phyloP scores from a whole-genome alignment of 2,329 filamentous ascomycete genomes.

The Fusarium beomiforme region DNA sequence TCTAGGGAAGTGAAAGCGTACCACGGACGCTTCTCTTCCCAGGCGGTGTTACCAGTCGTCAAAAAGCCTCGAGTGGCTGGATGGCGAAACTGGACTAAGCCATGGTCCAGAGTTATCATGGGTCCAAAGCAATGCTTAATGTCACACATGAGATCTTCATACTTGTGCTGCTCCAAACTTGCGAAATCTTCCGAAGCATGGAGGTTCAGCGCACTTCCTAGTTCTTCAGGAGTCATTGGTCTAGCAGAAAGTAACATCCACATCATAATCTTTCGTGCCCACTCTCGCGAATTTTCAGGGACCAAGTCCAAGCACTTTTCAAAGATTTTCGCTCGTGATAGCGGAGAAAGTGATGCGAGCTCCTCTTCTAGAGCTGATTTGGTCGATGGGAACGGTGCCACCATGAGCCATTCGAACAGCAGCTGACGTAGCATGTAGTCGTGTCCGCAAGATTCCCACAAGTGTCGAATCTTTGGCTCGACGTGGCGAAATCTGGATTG shows the following conservation, averaged over 20 bases:
- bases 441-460: background rate
- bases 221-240: background rate
- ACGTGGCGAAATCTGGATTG: background rate
- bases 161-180: background rate
- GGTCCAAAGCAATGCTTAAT: background rate
- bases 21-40: fast-evolving
- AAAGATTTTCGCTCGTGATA: background rate
- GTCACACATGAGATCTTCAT: background rate
- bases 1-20: background rate
- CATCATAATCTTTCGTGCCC: background rate
- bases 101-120: background rate
- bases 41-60: background rate
- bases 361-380: background rate
- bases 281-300: background rate
- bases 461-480: background rate
- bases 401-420: background rate
- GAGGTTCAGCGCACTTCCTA: background rate
- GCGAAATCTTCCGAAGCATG: fast-evolving
- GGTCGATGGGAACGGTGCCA: background rate
- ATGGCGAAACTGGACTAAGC: background rate
- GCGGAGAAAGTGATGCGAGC: background rate
- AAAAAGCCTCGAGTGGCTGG: background rate
- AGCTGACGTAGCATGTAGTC: fast-evolving
- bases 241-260: background rate
- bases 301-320: background rate